Base-by-base conservation (phyloP, 2,329 filamentous ascomycete genomes). In the Emericellopsis cladophorae region DNA sequence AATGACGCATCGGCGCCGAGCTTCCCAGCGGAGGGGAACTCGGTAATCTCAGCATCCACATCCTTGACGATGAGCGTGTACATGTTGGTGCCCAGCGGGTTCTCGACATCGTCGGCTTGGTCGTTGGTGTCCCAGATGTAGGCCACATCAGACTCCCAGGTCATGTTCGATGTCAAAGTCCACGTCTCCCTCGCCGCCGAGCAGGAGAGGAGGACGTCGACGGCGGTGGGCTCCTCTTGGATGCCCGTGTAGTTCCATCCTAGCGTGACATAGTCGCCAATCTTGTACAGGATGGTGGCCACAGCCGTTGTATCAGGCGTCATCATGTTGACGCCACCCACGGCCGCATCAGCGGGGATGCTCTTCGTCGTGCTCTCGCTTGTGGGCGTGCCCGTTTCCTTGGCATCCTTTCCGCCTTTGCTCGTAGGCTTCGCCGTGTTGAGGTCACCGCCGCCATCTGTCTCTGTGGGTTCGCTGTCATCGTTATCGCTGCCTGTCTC, bases 241-340 rank as follows among this genome's bases (percentile, higher is more conserved):
- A 82, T 56, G 36, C 69, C 70, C 4, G 78, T 81, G 61, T 80
- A 81, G 59, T 81, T 81, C 76, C 76, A 82, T 37, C 60, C 67
- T 57, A 73, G 76, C 12, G 74, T 80, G 35, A 79, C 61, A 36
- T 63, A 63, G 51, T 79, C 68, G 45, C 73, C 71, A 45, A 81
- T 75, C 52, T 75, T 75, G 66, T 74, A 79, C 33, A 77, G 64
- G 44, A 68, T 62, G 9, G 65, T 62, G 22, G 64, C 61, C 10
- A 60, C 59, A 5, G 58, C 53, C 4, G 61, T 64, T 7, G 63
- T 56, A 32, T 64, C 59, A 1, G 77, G 77, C 2, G 64, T 68
- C 36, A 72, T 48, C 63, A 81, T 71, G 37, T 63, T 59, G 31
- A 79, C 64, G 40, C 65, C 61, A 39, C 72, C 77, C 3, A 66